These are phyloP conservation scores for Paramecium octaurelia DNA, from an alignment of 73 alveolate species.

Conservation along the genomic window DNA sequence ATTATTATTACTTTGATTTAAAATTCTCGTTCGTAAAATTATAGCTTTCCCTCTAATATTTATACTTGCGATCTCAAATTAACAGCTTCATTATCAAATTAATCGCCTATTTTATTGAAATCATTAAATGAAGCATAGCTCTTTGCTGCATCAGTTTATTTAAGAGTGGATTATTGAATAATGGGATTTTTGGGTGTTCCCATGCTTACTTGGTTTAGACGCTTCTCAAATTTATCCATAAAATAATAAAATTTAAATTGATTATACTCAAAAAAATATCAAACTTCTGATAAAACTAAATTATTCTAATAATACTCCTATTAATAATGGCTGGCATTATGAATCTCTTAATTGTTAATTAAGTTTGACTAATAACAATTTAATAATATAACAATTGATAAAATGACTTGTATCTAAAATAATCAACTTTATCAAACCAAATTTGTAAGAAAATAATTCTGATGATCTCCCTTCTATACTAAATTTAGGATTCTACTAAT, in stretches of 20 bases:
- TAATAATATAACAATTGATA: too few relatives aligned
- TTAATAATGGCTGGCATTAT: background rate
- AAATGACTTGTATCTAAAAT: background rate
- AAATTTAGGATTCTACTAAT: too few relatives aligned
- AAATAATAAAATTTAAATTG: background rate
- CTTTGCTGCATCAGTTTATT: background rate
- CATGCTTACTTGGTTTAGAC: background rate
- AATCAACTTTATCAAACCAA: background rate
- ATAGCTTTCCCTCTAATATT: conserved; percentile 22
- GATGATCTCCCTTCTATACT: too few relatives aligned
- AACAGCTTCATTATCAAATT: conserved; percentile 36
- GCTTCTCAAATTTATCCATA: background rate
- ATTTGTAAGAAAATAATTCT: too few relatives aligned
- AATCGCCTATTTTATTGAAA: background rate
- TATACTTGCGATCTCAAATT: conserved; percentile 15
- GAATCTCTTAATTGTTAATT: too few relatives aligned
- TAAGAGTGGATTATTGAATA: background rate
- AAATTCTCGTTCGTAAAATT: conserved; percentile 33
- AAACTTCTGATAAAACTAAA: too few relatives aligned
- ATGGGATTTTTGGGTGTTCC: background rate
- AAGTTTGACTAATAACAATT: too few relatives aligned
- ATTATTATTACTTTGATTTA: background rate
- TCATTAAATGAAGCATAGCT: conserved; percentile 25
- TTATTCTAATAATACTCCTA: background rate
- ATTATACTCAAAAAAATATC: background rate